Percentiles rank a stretch among this genome's conserved stretches.
Conservation (phyloP, 2,329 filamentous ascomycete species). For the Microdochium bolleyi region DNA sequence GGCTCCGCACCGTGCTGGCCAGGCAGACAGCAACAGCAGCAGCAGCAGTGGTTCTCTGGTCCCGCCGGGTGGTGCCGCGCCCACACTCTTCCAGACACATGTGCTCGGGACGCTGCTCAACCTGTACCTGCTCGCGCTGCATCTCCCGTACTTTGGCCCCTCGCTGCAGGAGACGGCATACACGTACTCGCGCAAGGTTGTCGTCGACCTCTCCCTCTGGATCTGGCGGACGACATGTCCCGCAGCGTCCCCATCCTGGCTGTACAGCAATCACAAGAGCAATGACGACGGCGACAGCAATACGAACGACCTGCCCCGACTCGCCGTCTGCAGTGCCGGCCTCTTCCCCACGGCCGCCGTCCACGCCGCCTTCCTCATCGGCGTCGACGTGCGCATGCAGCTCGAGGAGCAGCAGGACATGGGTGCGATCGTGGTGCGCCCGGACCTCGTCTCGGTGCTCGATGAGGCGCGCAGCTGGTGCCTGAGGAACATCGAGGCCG, state of each 20-base stretch:
- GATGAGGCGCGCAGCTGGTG: constrained; percentile 29
- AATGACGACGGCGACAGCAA: not conserved
- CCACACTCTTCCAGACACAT: constrained; percentile 29
- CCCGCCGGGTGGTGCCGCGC: constrained; percentile 11
- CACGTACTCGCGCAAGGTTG: constrained; percentile 40
- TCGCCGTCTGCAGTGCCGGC: not conserved
- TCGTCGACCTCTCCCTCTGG: constrained; percentile 38
- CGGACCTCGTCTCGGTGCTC: constrained; percentile 26
- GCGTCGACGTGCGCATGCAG: constrained; percentile 30
- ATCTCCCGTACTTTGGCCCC: constrained; percentile 40
- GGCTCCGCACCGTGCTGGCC: constrained; percentile 9
- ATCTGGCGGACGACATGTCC: constrained; percentile 27
- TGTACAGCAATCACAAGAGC: constrained; percentile 1
- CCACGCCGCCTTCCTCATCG: constrained; percentile 20
- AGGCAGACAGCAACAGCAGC: not conserved
- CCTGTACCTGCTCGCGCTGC: constrained; percentile 46
- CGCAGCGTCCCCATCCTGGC: constrained; percentile 22
- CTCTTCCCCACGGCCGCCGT: not conserved
- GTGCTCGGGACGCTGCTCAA: constrained; percentile 42
- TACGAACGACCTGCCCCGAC: not conserved
- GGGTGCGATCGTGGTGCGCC: constrained; percentile 10
- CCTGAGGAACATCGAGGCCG: constrained; percentile 30
- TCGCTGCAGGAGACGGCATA: constrained; percentile 33
- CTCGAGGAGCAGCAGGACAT: constrained; percentile 24
- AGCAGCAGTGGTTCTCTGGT: not conserved